A percentile compares a stretch with the other conserved stretches of the same genome.
Conservation (phyloP, 1,139 yeast genomes). For the Yamadazyma diddensiae region DNA sequence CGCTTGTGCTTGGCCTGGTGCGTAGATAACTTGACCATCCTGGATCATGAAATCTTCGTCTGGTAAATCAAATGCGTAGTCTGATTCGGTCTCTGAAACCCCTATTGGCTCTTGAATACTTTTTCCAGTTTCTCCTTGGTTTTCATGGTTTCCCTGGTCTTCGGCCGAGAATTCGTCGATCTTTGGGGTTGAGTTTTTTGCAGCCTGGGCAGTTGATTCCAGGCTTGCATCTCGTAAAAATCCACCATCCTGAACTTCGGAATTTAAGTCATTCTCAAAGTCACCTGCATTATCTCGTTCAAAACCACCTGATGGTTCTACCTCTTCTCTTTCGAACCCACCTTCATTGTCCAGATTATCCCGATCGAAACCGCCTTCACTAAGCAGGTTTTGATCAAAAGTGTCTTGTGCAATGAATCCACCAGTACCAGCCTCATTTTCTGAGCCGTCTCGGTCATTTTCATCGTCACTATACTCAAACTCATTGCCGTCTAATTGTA, state of each 20-base stretch:
- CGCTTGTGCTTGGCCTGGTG: neutral
- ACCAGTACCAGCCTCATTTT: neutral
- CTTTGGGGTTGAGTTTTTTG: too few species aligned
- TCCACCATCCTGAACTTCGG: too few species aligned
- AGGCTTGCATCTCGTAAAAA: neutral
- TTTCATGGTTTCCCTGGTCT: too few species aligned
- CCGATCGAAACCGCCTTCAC: neutral
- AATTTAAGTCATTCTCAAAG: too few species aligned
- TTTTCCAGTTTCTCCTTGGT: too few species aligned
- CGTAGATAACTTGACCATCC: neutral
- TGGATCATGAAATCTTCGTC: slow-evolving; percentile 1
- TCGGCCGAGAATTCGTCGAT: too few species aligned
- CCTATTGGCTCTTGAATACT: too few species aligned
- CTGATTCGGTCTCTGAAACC: too few species aligned
- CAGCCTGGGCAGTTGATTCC: neutral
- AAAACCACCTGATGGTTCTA: neutral
- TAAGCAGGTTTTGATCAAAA: too few species aligned
- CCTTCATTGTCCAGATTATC: neutral
- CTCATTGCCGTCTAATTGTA: slow-evolving; percentile 9
- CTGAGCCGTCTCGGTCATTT: neutral
- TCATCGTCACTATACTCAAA: slow-evolving; percentile 16
- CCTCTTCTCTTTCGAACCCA: neutral
- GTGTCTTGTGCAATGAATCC: slow-evolving; percentile 1
- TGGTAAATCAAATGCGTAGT: neutral
- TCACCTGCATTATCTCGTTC: too few species aligned